A percentile compares a stretch with the other conserved stretches of the same genome.
Conservation (phyloP, 2,329 filamentous ascomycete genomes). For the Fusarium vanettenii region DNA sequence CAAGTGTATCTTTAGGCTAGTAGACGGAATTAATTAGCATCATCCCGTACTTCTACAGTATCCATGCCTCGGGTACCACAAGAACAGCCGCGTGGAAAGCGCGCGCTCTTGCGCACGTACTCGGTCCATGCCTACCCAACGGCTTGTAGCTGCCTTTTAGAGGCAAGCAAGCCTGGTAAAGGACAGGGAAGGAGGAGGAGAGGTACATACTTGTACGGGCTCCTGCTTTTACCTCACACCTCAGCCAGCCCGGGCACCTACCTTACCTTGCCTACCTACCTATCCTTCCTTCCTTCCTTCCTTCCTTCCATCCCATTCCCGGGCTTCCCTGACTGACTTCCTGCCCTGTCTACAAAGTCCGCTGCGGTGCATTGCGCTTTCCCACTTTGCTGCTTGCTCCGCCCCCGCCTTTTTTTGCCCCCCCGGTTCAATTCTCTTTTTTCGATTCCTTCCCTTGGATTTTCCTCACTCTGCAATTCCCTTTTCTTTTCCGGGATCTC, state of each 20-base stretch:
- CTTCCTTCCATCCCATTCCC: background rate
- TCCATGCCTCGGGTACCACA: background rate
- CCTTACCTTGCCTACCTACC: background rate
- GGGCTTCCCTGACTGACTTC: background rate
- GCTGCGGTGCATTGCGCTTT: constrained; percentile 3
- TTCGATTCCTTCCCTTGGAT: constrained; percentile 34
- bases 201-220: constrained; percentile 7
- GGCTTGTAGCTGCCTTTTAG: constrained; percentile 35
- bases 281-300: background rate
- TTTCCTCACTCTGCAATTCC: constrained; percentile 37
- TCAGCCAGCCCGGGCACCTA: background rate
- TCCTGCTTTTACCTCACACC: background rate
- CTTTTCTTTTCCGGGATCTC: constrained; percentile 44
- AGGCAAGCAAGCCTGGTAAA: constrained; percentile 27
- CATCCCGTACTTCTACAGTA: background rate
- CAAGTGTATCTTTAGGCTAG: too few relatives aligned
- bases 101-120: constrained; percentile 28
- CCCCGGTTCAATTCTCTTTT: constrained; percentile 16
- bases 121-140: constrained; percentile 15
- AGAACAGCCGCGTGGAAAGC: constrained; percentile 31
- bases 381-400: constrained; percentile 35
- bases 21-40: background rate
- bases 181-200: constrained; percentile 21
- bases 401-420: constrained; percentile 43
- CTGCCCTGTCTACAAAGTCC: background rate